Conservation (phyloP, 1,284 basidiomycete genomes). For the Sphagnurus paluster region DNA sequence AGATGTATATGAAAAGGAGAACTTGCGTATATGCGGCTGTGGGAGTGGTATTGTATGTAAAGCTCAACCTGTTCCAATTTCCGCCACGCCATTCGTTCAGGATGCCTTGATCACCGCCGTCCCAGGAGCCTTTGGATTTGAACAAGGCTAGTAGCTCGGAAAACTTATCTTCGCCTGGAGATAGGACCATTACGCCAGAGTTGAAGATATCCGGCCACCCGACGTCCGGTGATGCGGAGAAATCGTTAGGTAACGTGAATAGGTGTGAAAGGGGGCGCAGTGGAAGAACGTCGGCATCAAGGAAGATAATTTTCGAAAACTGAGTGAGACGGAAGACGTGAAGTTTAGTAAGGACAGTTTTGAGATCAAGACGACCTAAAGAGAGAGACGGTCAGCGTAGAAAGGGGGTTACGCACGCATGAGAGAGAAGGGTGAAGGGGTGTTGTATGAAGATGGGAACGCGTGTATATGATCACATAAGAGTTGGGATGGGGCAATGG, state of each 20-base stretch:
- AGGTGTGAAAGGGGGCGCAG: constrained; percentile 86
- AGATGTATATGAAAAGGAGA: constrained; percentile 24
- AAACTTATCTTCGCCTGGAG: constrained; percentile 84
- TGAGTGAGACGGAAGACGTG: constrained; percentile 91
- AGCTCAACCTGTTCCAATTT: constrained; percentile 90
- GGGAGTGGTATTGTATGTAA: constrained; percentile 96
- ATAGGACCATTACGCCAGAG: constrained; percentile 90
- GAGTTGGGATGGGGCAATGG: neutral
- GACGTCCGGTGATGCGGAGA: constrained; percentile 91
- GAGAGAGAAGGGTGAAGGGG: neutral
- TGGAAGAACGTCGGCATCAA: constrained; percentile 95
- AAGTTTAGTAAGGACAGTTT: constrained; percentile 91
- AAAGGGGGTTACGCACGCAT: neutral
- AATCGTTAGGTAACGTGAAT: constrained; percentile 75
- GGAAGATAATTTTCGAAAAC: constrained; percentile 89
- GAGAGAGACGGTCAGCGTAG: constrained; percentile 11
- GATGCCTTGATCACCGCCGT: constrained; percentile 96
- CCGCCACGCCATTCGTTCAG: constrained; percentile 91
- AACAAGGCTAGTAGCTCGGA: constrained; percentile 69
- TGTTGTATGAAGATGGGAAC: neutral
- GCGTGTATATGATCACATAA: constrained; percentile 10
- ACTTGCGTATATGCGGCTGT: constrained; percentile 95
- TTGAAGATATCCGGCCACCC: constrained; percentile 99
- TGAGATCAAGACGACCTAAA: constrained; percentile 89
- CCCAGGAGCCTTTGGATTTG: constrained; percentile 84